These are phyloP conservation scores for Glaciozyma antarctica DNA, from an alignment of 768 basidiomycete species.

Conservation along the genomic window DNA sequence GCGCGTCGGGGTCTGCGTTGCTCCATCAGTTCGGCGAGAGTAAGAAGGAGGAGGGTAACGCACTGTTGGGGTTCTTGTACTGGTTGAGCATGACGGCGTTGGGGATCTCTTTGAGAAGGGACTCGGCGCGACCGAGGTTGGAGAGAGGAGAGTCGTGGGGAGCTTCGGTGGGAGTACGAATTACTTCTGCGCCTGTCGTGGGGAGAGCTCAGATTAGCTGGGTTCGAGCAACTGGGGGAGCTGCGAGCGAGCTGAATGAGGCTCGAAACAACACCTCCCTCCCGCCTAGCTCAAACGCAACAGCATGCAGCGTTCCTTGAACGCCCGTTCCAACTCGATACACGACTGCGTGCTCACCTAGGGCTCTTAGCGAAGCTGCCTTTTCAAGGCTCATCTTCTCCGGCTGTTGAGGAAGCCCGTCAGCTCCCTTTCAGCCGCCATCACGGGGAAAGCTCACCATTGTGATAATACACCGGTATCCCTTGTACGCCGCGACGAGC, in stretches of 20 bases:
- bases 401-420: slow-evolving; percentile 47
- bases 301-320: too few species aligned
- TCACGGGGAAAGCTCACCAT: slow-evolving; percentile 16
- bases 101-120: slow-evolving; percentile 66
- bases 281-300: too few species aligned
- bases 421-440: neutral
- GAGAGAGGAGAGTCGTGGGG: slow-evolving; percentile 81
- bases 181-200: slow-evolving; percentile 62
- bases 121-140: slow-evolving; percentile 85
- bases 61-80: slow-evolving; percentile 62
- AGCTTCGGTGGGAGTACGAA: slow-evolving; percentile 84
- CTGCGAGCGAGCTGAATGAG: too few species aligned
- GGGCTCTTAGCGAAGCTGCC: slow-evolving; percentile 76
- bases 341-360: slow-evolving; percentile 42
- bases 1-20: slow-evolving; percentile 47
- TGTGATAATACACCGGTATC: slow-evolving; percentile 42
- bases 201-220: too few species aligned
- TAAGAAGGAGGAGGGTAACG: slow-evolving; percentile 40
- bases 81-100: slow-evolving; percentile 86
- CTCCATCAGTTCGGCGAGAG: neutral
- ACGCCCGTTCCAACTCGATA: too few species aligned
- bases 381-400: slow-evolving; percentile 98
- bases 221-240: too few species aligned
- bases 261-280: neutral
- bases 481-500: slow-evolving; percentile 88